Conservation (phyloP, 192 early-diverging fungal species). For the Coemansia asiatica region DNA sequence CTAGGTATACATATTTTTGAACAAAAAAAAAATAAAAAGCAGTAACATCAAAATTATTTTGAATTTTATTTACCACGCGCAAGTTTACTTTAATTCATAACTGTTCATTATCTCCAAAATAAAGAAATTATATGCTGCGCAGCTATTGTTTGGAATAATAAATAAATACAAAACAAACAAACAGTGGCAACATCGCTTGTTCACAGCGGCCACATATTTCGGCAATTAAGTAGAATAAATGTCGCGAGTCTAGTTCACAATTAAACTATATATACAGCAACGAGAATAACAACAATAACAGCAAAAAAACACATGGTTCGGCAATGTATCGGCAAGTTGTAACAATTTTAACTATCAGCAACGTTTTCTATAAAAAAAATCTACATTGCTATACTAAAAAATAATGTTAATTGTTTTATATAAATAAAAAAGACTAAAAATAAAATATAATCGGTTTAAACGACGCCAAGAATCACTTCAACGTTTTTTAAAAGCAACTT, state of each 20-base stretch:
- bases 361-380: not conserved
- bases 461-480: not conserved
- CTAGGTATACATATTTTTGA: too few species aligned
- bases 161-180: not conserved
- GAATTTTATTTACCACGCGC: not conserved
- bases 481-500: too few species aligned
- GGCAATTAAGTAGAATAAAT: not conserved
- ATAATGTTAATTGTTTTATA: not conserved
- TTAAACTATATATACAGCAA: not conserved
- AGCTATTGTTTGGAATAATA: not conserved
- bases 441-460: not conserved
- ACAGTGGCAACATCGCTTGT: not conserved
- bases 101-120: too few species aligned
- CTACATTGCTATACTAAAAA: not conserved
- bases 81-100: too few species aligned
- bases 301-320: not conserved
- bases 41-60: not conserved
- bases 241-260: too few species aligned
- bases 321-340: not conserved
- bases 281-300: too few species aligned
- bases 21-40: slow-evolving; percentile 2
- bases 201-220: not conserved
- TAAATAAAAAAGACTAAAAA: not conserved
- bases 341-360: not conserved
- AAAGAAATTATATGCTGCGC: too few species aligned